Evolutionary conservation across 2,329 filamentous ascomycete genomes (phyloP).

Genomic region (Colletotrichum zoysiae): DNA sequence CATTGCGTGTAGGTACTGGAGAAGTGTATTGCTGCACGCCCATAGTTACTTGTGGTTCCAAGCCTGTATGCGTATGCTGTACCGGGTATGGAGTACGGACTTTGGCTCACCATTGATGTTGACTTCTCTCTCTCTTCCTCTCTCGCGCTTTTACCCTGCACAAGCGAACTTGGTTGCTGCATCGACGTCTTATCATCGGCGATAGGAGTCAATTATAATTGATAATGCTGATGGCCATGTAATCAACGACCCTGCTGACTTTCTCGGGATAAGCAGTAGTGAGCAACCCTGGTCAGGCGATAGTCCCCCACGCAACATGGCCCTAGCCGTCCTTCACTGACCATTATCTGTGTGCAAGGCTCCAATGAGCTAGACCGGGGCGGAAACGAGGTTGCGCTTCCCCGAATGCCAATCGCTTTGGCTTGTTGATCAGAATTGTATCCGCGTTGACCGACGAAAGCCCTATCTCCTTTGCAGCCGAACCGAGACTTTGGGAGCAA

Average conservation of each 20-base stretch:
- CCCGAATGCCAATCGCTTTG: not conserved
- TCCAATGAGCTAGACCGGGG: not conserved
- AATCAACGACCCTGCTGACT: not conserved
- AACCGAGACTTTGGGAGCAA: too few species aligned
- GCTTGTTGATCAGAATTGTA: not conserved
- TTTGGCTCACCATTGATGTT: not conserved
- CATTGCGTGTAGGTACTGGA: too few species aligned
- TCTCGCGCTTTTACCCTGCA: not conserved
- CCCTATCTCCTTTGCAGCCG: not conserved
- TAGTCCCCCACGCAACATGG: not conserved
- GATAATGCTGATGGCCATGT: not conserved
- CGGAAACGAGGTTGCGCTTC: conserved; percentile 5
- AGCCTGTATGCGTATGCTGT: not conserved
- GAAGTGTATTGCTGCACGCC: too few species aligned
- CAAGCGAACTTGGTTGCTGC: conserved; percentile 2
- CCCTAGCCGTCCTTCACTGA: not conserved
- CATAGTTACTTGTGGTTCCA: not conserved
- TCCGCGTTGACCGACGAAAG: not conserved
- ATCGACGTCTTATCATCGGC: conserved; percentile 15
- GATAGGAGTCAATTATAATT: not conserved
- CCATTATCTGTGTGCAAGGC: not conserved
- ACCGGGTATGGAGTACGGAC: not conserved
- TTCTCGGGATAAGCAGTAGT: conserved; percentile 24
- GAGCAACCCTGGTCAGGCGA: not conserved
- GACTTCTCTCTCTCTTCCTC: not conserved